Evolutionary conservation across 768 basidiomycete genomes (phyloP).

Genomic region (Lentinula edodes): DNA sequence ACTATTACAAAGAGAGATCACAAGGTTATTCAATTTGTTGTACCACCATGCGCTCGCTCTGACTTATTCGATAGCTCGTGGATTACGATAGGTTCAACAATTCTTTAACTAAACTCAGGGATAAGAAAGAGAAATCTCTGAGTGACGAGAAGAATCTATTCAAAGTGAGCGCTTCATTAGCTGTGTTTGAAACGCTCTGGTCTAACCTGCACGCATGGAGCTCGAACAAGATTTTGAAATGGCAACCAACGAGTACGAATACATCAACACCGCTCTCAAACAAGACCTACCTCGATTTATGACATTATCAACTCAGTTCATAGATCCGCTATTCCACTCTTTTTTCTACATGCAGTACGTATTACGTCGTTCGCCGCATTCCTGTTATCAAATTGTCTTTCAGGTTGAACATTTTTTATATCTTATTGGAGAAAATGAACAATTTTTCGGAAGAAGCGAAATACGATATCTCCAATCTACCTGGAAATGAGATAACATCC

Average conservation of each 20-base stretch:
- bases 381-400: neutral
- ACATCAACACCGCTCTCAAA: slow-evolving; percentile 87
- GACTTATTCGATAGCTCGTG: slow-evolving; percentile 47
- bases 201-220: slow-evolving; percentile 29
- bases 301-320: slow-evolving; percentile 79
- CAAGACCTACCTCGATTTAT: slow-evolving; percentile 93
- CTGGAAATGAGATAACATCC: slow-evolving; percentile 63
- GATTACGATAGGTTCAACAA: slow-evolving; percentile 98
- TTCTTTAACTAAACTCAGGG: slow-evolving; percentile 88
- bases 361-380: neutral
- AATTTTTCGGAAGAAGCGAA: slow-evolving; percentile 75
- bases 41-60: neutral
- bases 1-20: slow-evolving; percentile 95
- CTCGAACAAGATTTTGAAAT: slow-evolving; percentile 95
- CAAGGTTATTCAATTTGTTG: slow-evolving; percentile 51
- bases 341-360: slow-evolving; percentile 99
- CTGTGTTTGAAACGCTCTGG: neutral
- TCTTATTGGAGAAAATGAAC: slow-evolving; percentile 91
- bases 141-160: slow-evolving; percentile 96
- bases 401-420: slow-evolving; percentile 90
- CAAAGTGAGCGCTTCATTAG: slow-evolving; percentile 51
- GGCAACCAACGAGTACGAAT: slow-evolving; percentile 90
- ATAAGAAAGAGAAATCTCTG: slow-evolving; percentile 97
- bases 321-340: slow-evolving; percentile 96
- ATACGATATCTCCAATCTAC: slow-evolving; percentile 62